Evolutionary conservation across 73 alveolate species (phyloP), one percentile per base, ranked within the genome.

Genomic region (Paraurostyla sp.): DNA sequence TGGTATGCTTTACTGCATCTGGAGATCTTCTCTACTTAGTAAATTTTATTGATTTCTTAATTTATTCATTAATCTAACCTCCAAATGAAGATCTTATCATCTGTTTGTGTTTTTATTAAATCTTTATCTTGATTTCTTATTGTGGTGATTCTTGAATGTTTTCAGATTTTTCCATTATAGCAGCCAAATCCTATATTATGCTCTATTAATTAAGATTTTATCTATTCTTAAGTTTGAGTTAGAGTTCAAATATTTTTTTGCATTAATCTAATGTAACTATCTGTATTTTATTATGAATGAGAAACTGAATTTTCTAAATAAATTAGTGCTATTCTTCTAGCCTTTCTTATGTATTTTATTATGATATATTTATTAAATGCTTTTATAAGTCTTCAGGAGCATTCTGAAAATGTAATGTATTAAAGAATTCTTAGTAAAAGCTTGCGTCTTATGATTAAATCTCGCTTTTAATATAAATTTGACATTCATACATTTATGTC

Each of bases 11-110:
- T 18, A 15, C 3, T 38, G 35, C 15, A 18, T 65, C 82, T 6
- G 82, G 82, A 7, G 82, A 65, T 65, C 82, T 65, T 38, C 82
- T 65, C 0, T 16, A 40, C 32, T 36, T 32, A 7, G 35, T 2
- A 35, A 38, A 18, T 1, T n/a, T n/a, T n/a, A n/a, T n/a, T n/a
- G n/a, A n/a, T n/a, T n/a, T n/a, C n/a, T n/a, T n/a, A n/a, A n/a
- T n/a, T n/a, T n/a, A n/a, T n/a, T n/a, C n/a, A n/a, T n/a, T n/a
- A n/a, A n/a, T n/a, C n/a, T n/a, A n/a, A n/a, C n/a, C n/a, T n/a
- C n/a, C n/a, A n/a, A n/a, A n/a, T n/a, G n/a, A n/a, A n/a, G n/a
- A n/a, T n/a, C n/a, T n/a, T n/a, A n/a, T n/a, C n/a, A n/a, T n/a
- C n/a, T n/a, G n/a, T n/a, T n/a, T n/a, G n/a, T n/a, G n/a, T n/a